phyloP scores from a whole-genome alignment of 2,329 filamentous ascomycete species.

The Pestalotiopsis sp. region DNA sequence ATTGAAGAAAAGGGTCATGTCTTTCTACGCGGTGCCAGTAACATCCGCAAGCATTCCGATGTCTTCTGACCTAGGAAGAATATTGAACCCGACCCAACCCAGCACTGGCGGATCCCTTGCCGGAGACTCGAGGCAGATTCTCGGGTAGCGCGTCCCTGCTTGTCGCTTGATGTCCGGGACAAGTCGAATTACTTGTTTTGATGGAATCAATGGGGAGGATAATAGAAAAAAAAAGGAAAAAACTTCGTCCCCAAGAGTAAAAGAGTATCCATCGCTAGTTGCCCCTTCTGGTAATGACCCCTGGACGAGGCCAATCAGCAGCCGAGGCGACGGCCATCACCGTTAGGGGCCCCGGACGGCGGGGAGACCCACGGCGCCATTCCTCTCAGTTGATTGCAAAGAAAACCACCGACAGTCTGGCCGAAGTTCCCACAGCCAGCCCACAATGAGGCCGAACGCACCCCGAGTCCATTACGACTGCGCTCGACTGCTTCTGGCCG shows the following conservation, averaged over 20 bases:
- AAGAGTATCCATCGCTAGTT: not conserved
- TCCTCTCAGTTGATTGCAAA: not conserved
- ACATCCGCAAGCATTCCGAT: not conserved
- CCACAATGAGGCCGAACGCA: slow-evolving; percentile 11
- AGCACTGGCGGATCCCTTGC: not conserved
- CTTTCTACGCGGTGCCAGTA: not conserved
- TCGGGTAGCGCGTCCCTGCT: not conserved
- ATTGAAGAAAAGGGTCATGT: not conserved
- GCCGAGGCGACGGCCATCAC: not conserved
- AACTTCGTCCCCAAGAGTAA: not conserved
- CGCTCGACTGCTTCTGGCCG: not conserved
- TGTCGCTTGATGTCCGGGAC: not conserved
- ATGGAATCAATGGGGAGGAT: not conserved
- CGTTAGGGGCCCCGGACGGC: not conserved
- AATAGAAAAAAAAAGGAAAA: not conserved
- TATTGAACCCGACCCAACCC: not conserved
- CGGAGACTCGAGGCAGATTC: not conserved
- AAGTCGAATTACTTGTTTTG: not conserved
- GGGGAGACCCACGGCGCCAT: slow-evolving; percentile 1
- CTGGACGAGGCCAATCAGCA: not conserved
- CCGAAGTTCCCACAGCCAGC: slow-evolving; percentile 7
- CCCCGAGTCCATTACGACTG: slow-evolving; percentile 13
- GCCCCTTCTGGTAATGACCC: not conserved
- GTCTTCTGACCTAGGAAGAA: not conserved
- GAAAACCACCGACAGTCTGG: slow-evolving; percentile 1